These are phyloP conservation scores for Tolypocladium cylindrosporum DNA, from an alignment of 2,329 filamentous ascomycete genomes.

Conservation along the genomic window DNA sequence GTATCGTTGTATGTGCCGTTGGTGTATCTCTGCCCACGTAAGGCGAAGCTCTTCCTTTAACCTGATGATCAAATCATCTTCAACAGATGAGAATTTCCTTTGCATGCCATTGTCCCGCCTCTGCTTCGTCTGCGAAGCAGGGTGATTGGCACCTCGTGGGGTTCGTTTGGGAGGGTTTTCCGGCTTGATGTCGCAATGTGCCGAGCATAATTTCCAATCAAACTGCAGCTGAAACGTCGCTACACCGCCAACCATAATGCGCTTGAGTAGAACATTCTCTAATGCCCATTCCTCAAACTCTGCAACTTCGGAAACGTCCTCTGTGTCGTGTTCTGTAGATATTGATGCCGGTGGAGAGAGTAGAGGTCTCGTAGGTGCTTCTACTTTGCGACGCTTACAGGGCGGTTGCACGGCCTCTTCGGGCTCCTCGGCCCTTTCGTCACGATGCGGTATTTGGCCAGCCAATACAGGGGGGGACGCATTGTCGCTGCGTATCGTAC, in stretches of 20 bases:
- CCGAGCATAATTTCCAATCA: conserved; percentile 5
- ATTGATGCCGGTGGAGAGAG: background rate
- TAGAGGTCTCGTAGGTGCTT: background rate
- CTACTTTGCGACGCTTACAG: background rate
- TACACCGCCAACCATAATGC: conserved; percentile 4
- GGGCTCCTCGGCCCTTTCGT: background rate
- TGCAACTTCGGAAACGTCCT: background rate
- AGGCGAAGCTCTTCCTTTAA: too few relatives aligned
- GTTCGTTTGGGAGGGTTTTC: too few relatives aligned
- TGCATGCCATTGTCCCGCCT: too few relatives aligned
- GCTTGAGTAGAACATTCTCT: conserved; percentile 4
- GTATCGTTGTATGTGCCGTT: too few relatives aligned
- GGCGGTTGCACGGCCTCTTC: background rate
- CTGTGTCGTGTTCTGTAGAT: background rate
- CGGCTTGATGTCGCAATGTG: too few relatives aligned
- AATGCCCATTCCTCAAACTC: conserved; percentile 5
- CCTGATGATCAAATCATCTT: too few relatives aligned
- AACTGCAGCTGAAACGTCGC: conserved; percentile 6
- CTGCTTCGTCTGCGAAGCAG: too few relatives aligned
- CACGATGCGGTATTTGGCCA: background rate
- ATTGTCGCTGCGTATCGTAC: background rate
- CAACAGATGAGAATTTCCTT: too few relatives aligned
- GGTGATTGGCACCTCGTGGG: too few relatives aligned
- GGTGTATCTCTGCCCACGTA: too few relatives aligned
- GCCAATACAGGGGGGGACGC: background rate